Evolutionary conservation across 2,329 filamentous ascomycete genomes (phyloP), one percentile per base, ranked within the genome.

Genomic region (Phyllosticta citrichinensis): DNA sequence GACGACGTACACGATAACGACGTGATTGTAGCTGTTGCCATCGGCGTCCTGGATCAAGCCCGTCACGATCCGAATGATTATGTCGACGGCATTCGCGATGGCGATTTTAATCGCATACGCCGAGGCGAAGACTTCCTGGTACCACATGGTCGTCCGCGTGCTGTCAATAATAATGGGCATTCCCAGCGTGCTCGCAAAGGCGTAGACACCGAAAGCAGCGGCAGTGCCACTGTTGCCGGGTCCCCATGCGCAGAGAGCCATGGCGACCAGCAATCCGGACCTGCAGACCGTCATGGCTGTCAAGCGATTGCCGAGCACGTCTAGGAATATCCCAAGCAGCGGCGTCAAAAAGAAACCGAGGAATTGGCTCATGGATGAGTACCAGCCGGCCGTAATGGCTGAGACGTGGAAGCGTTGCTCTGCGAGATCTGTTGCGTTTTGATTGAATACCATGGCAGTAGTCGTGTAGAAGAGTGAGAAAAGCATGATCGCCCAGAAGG

Each of bases 1-100:
- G 25, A 80, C 74, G 0, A 83, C 78, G 57, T 86, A 86, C 0
- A 85, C 75, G 1, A 82, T 75, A 0, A 82, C 77, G 0, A 84
- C 83, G 1, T 77, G 76, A 55, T 79, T 71, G 64, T 86, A 86
- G 0, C 77, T 80, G 63, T 84, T 76, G 57, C 81, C 66, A 57
- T 84, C 81, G 3, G 73, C 73, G 60, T 86, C 84, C 64, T 86
- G 83, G 0, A 86, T 77, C 0, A 79, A 79, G 0, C 83, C 83
- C 0, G 81, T 79, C 20, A 84, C 72, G 53, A 86, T 79, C 0
- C 81, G 75, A 1, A 86, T 74, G 58, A 86, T 81, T 62, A 85
- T 84, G 62, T 76, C 83, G 81, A 85, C 84, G 30, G 78, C 80
- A 68, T 86, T 86, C 66, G 85, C 85, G 67, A 85, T 81, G 24